A percentile compares a stretch with the other conserved stretches of the same genome.
phyloP scores from a whole-genome alignment of 306 rosid genomes.

The Inga laurina region DNA sequence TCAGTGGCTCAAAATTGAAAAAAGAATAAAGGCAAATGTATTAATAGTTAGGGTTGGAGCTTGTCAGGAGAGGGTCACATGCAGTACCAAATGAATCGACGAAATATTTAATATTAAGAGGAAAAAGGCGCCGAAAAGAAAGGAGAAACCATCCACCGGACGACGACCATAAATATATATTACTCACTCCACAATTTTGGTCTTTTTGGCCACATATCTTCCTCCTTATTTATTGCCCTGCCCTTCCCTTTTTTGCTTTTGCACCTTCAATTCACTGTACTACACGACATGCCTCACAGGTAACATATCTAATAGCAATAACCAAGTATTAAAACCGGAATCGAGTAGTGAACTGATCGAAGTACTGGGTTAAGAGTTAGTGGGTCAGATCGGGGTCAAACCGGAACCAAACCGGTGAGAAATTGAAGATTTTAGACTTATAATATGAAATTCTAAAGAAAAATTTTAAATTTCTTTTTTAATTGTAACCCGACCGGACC shows the following conservation, averaged over 20 bases:
- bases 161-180: not conserved
- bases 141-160: not conserved
- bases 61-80: not conserved
- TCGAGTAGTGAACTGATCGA: too few species aligned
- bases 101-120: not conserved
- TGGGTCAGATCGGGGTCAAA: too few species aligned
- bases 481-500: too few species aligned
- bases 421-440: too few species aligned
- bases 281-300: not conserved
- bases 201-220: not conserved
- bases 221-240: slow-evolving; percentile 12
- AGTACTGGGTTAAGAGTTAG: too few species aligned
- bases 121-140: not conserved
- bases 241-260: not conserved
- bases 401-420: too few species aligned
- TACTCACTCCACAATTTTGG: not conserved
- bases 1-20: not conserved
- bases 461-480: too few species aligned
- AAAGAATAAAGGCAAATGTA: not conserved
- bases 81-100: not conserved
- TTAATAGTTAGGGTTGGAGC: not conserved
- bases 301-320: not conserved
- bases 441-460: too few species aligned
- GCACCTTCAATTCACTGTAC: slow-evolving; percentile 15
- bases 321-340: too few species aligned